Evolutionary conservation across 2,329 filamentous ascomycete genomes (phyloP), one percentile per base, ranked within the genome.

Genomic region (Juglanconis oblonga): DNA sequence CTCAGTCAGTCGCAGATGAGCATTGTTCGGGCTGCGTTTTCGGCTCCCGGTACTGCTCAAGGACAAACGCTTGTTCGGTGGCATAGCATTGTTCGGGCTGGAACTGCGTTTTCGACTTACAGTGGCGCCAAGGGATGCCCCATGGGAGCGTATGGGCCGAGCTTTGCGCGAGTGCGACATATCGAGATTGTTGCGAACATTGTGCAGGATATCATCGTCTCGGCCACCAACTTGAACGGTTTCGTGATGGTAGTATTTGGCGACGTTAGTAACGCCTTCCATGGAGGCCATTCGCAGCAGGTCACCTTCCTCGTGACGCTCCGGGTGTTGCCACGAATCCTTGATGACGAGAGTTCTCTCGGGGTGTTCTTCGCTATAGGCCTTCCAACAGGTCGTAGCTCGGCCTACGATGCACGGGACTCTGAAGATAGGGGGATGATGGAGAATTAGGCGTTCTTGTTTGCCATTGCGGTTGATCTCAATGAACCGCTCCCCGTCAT

Each of bases 321-420:
- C 72, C 4, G 64, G 63, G 57, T 73, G 76, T 56, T 81, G 73
- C 62, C 38, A 42, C 6, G 38, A 42, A 11, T 42, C 38, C 62
- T 81, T 82, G 57, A 81, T 70, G n/a, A 80, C 72, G 64, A 81
- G 68, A 3, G 66, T 67, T 31, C 52, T 67, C 35, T 67, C 14
- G 17, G 64, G 61, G 45, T 76, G 64, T 48, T 62, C 69, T 54
- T 78, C 67, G 42, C 57, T 68, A 70, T 79, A 66, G 9, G 72
- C 77, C 69, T 75, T 77, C 76, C 72, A 81, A 55, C 71, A 80
- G 24, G 72, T 79, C 29, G 76, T 79, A 36, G 73, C 76, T 9
- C 75, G 70, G 59, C 75, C 71, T n/a, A n/a, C n/a, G n/a, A n/a
- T n/a, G n/a, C n/a, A n/a, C n/a, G n/a, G n/a, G n/a, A n/a, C n/a